Evolutionary conservation across 23 red algal genomes (phyloP).

Genomic region (Gracilaria domingensis): DNA sequence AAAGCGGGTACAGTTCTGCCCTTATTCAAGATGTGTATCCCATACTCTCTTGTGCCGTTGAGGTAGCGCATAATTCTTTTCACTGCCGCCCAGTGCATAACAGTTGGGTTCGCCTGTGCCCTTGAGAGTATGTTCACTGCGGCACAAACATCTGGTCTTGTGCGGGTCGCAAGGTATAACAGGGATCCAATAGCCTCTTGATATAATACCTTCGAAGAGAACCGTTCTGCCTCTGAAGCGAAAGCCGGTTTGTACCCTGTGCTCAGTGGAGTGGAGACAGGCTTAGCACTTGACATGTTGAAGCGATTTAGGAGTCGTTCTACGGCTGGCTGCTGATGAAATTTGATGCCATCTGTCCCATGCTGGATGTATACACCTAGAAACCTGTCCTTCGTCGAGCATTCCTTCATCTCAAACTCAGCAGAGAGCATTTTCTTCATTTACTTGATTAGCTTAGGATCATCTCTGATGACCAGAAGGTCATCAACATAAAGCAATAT

Average conservation of each 20-base stretch:
- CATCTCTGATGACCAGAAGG: not conserved
- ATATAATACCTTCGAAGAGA: not conserved
- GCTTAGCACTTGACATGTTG: too few relatives aligned
- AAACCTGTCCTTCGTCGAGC: not conserved
- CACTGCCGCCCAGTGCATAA: slow-evolving; percentile 11
- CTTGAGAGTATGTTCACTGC: slow-evolving; percentile 23
- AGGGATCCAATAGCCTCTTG: slow-evolving; percentile 46
- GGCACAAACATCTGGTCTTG: slow-evolving; percentile 38
- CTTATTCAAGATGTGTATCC: not conserved
- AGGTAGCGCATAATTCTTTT: slow-evolving; percentile 45
- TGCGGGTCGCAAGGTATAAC: slow-evolving; percentile 31
- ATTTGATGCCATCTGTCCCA: too few relatives aligned
- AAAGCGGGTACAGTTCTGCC: not conserved
- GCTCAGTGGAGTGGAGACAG: not conserved
- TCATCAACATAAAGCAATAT: slow-evolving; percentile 20
- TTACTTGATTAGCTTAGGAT: not conserved
- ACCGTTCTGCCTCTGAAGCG: not conserved
- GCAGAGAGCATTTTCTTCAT: not conserved
- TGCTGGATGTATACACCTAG: too few relatives aligned
- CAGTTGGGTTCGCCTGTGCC: not conserved
- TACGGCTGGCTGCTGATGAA: too few relatives aligned
- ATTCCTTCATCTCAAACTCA: not conserved
- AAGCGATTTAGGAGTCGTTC: too few relatives aligned
- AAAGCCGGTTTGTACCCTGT: not conserved
- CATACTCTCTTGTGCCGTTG: not conserved